Evolutionary conservation across 352 stramenopile species (phyloP), one percentile per base, ranked within the genome.

Genomic region (Blastocystis sp.): DNA sequence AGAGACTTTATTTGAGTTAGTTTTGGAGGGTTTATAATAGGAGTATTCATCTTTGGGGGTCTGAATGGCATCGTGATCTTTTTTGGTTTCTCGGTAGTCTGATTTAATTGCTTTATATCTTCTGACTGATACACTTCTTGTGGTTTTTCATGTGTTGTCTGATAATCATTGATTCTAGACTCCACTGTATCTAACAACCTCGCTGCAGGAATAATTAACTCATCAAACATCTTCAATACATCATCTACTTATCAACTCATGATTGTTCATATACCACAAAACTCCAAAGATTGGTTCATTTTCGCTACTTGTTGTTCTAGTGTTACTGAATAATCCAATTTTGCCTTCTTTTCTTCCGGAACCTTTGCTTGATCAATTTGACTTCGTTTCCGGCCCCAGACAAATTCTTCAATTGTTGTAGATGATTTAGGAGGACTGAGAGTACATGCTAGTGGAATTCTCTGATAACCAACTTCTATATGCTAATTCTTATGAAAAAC

Each of bases 201-300:
- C 44, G 68, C 68, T 13, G 68, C 68, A 3, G 68, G 68, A 53
- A 79, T 40, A 37, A 79, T 60, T 7, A 79, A 19, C n/a, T 79
- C 68, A 58, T 79, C 68, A 79, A 79, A 79, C 68, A 79, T 79
- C 24, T 30, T 44, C 19, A 79, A 30, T 11, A 79, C 30, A 7
- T 59, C 40, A 58, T 79, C 68, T 76, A 53, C 19, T 4, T 15
- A 9, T 76, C 30, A 76, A 2, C 11, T 5, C 30, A 53, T 15
- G 13, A 37, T 7, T 5, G 2, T 6, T n/a, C 13, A 48, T 44
- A 7, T 53, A 76, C 64, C 64, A 40, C 68, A 79, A 53, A 79
- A 79, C 22, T 48, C 35, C 24, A 76, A 33, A 2, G 56, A 62
- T 76, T 44, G 42, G 19, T 76, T 51, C 15, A 53, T 53, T 44